Conservation (phyloP, 495 filamentous ascomycete genomes). For the Corynascus novoguineensis region DNA sequence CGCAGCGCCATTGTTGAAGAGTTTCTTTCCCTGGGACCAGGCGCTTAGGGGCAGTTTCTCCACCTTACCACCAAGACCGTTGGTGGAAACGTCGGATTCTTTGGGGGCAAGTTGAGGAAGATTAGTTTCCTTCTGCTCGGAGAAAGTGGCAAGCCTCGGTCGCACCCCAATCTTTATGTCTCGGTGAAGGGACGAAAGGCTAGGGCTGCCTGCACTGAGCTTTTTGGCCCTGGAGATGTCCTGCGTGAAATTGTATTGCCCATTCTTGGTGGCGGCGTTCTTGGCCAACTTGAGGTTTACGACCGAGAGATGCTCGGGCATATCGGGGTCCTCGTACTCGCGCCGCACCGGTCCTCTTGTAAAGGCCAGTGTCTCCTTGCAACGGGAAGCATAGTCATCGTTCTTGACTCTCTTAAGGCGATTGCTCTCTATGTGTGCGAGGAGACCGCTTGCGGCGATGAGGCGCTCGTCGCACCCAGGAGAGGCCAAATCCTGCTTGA, state of each 20-base stretch:
- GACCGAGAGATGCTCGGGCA: not conserved
- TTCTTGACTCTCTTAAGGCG: conserved; percentile 21
- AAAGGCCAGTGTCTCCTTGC: conserved; percentile 17
- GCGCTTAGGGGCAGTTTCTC: conserved; percentile 8
- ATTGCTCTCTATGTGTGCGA: conserved; percentile 28
- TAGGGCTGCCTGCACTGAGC: not conserved
- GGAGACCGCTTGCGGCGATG: conserved; percentile 11
- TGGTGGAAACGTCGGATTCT: not conserved
- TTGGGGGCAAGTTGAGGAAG: not conserved
- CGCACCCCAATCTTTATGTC: not conserved
- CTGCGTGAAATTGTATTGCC: conserved; percentile 2
- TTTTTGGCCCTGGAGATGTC: not conserved
- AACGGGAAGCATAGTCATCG: conserved; percentile 17
- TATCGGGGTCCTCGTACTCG: not conserved
- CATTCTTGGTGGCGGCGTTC: not conserved
- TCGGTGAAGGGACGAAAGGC: not conserved
- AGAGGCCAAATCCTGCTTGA: conserved; percentile 26
- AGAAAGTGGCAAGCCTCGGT: conserved; percentile 2
- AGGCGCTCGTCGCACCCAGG: conserved; percentile 31
- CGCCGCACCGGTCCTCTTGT: conserved; percentile 16
- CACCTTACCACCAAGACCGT: not conserved
- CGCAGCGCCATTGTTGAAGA: conserved; percentile 16
- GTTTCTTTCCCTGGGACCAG: conserved; percentile 20
- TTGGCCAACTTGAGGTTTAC: not conserved
- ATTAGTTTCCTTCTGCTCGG: conserved; percentile 3